These are phyloP conservation scores for Ogataea ganodermae DNA, from an alignment of 805 yeast genomes.

Conservation along the genomic window DNA sequence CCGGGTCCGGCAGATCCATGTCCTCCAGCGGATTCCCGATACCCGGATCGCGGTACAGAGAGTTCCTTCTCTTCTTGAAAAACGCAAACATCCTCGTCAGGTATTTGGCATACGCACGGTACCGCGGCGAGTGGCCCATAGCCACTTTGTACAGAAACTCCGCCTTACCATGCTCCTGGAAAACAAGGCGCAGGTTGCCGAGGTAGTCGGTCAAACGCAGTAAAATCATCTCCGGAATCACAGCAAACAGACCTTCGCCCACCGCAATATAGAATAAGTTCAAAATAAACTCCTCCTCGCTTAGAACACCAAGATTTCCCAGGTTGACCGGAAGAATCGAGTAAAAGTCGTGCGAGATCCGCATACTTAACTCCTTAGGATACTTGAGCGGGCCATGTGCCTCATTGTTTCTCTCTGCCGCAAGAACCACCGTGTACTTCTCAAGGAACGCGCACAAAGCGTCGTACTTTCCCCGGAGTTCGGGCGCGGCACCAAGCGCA, in stretches of 20 bases:
- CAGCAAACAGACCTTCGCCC: constrained; percentile 24
- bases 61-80: constrained; percentile 19
- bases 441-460: neutral
- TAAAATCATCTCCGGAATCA: constrained; percentile 23
- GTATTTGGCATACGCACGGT: constrained; percentile 12
- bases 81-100: constrained; percentile 18
- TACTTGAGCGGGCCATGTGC: constrained; percentile 8
- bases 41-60: constrained; percentile 12
- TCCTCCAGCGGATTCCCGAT: constrained; percentile 11
- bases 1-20: neutral
- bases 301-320: constrained; percentile 7
- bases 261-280: constrained; percentile 21
- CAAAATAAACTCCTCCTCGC: constrained; percentile 17
- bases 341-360: constrained; percentile 15
- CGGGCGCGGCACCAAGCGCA: no score
- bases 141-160: constrained; percentile 10
- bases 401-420: neutral
- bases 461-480: neutral
- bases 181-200: constrained; percentile 16
- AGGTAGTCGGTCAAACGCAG: constrained; percentile 21
- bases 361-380: constrained; percentile 15
- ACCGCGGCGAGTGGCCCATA: neutral
- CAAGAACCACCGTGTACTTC: neutral
- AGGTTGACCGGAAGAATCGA: constrained; percentile 18
- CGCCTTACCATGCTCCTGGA: constrained; percentile 17